Conservation (phyloP, 495 filamentous ascomycete genomes). For the Penicillium alfredii region DNA sequence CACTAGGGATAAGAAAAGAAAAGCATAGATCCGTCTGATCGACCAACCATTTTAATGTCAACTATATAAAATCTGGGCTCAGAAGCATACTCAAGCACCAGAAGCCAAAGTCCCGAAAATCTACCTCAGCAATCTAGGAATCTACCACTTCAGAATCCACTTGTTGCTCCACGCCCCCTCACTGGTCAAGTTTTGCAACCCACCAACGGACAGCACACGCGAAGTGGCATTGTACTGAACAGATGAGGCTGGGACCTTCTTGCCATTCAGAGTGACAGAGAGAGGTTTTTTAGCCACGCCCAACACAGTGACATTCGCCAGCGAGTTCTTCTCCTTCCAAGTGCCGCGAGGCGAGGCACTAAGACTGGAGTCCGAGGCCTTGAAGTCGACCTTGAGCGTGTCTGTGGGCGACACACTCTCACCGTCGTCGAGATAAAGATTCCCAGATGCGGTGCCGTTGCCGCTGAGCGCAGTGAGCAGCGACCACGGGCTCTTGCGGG, state of each 20-base stretch:
- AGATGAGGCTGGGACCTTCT: constrained; percentile 23
- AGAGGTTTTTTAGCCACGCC: constrained; percentile 45
- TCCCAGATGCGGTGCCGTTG: constrained; percentile 54
- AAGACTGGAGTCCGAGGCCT: constrained; percentile 39
- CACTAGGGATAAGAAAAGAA: neutral
- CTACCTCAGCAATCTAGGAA: neutral
- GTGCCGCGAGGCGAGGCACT: constrained; percentile 43
- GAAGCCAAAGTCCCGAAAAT: neutral
- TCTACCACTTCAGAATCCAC: constrained; percentile 56
- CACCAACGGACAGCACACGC: constrained; percentile 44
- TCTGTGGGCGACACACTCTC: constrained; percentile 57
- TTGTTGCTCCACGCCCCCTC: constrained; percentile 51
- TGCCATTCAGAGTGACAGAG: constrained; percentile 48
- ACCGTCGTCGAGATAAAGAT: constrained; percentile 80
- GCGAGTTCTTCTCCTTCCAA: constrained; percentile 54
- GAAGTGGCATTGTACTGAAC: constrained; percentile 47
- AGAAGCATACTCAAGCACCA: no score
- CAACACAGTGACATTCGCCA: constrained; percentile 62
- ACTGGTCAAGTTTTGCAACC: constrained; percentile 43
- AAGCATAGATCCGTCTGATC: neutral
- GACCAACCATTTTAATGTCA: no score
- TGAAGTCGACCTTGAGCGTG: constrained; percentile 56
- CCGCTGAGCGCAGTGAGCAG: constrained; percentile 56
- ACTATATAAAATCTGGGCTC: no score
- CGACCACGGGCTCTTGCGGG: constrained; percentile 62